phyloP scores from a whole-genome alignment of 345 rosid species.

The Leavenworthia alabamica region DNA sequence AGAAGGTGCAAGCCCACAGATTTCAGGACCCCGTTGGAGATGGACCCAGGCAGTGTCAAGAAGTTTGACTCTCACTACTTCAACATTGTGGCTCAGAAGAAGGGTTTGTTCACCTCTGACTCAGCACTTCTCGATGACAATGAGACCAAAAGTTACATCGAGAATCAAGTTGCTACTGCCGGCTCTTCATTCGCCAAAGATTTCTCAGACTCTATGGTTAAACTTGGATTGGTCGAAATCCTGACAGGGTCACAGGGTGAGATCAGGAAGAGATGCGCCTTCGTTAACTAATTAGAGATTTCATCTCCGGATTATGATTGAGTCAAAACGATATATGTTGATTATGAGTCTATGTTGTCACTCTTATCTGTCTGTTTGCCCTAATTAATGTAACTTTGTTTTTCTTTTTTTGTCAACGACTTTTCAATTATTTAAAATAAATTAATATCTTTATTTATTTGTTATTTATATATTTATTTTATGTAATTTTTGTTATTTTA shows the following conservation, averaged over 20 bases:
- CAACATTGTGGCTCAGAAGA: conserved; percentile 36
- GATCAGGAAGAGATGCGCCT: conserved; percentile 46
- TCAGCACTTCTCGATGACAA: conserved; percentile 48
- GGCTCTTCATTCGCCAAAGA: conserved; percentile 39
- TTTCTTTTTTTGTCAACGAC: too few relatives aligned
- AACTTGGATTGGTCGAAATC: conserved; percentile 43
- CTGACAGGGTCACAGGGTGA: conserved; percentile 46
- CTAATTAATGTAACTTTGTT: too few relatives aligned
- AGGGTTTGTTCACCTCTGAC: conserved; percentile 55
- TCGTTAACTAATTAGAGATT: conserved; percentile 12
- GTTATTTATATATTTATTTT: too few relatives aligned
- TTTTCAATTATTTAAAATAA: too few relatives aligned
- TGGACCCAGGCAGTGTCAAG: conserved; percentile 64
- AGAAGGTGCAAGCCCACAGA: conserved; percentile 41
- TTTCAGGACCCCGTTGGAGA: conserved; percentile 26
- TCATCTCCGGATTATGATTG: background rate
- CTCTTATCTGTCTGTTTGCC: too few relatives aligned
- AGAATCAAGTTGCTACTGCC: conserved; percentile 22
- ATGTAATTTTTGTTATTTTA: too few relatives aligned
- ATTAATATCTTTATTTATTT: too few relatives aligned
- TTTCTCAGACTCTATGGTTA: conserved; percentile 51
- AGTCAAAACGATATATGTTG: too few relatives aligned
- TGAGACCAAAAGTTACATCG: conserved; percentile 33
- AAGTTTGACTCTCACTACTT: conserved; percentile 47
- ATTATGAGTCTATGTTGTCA: too few relatives aligned